Percentiles rank a stretch among this genome's conserved stretches.
Conservation (phyloP, 495 filamentous ascomycete genomes). For the Geopyxis carbonaria region DNA sequence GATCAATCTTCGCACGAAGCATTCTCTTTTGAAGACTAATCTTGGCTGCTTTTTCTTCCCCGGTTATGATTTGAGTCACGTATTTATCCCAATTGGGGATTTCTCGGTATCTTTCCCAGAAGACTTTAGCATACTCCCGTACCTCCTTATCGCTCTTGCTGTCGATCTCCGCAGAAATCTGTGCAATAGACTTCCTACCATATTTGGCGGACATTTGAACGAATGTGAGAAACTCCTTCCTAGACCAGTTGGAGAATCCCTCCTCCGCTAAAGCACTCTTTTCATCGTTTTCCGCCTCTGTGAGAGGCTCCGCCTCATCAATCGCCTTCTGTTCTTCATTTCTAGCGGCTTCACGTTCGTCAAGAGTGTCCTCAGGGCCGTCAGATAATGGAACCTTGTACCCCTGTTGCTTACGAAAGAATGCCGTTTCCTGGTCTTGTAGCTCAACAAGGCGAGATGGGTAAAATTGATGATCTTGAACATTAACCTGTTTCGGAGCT, state of each 20-base stretch:
- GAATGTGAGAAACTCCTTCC: slow-evolving; percentile 95
- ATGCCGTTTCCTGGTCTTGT: slow-evolving; percentile 91
- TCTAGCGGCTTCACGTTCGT: slow-evolving; percentile 71
- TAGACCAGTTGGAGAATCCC: slow-evolving; percentile 89
- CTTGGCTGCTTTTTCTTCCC: slow-evolving; percentile 76
- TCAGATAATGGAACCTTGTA: slow-evolving; percentile 80
- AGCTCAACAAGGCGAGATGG: slow-evolving; percentile 63
- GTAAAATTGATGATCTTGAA: slow-evolving; percentile 98
- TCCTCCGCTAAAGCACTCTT: slow-evolving; percentile 63
- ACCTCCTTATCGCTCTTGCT: slow-evolving; percentile 74
- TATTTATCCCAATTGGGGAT: slow-evolving; percentile 79
- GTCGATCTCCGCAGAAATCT: slow-evolving; percentile 80
- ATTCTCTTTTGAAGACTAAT: slow-evolving; percentile 85
- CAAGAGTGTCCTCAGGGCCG: slow-evolving; percentile 64
- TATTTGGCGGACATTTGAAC: slow-evolving; percentile 86
- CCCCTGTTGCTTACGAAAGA: slow-evolving; percentile 83
- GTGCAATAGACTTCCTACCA: slow-evolving; percentile 64
- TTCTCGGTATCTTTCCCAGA: slow-evolving; percentile 83
- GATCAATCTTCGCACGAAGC: slow-evolving; percentile 82
- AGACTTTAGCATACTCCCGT: slow-evolving; percentile 75
- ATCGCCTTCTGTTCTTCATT: slow-evolving; percentile 81
- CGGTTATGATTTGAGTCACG: slow-evolving; percentile 69
- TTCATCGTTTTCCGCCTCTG: slow-evolving; percentile 72
- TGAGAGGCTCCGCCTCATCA: slow-evolving; percentile 74
- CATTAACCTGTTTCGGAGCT: slow-evolving; percentile 76